Evolutionary conservation across 306 rosid species (phyloP).

Genomic region (Astragalus membranaceus): DNA sequence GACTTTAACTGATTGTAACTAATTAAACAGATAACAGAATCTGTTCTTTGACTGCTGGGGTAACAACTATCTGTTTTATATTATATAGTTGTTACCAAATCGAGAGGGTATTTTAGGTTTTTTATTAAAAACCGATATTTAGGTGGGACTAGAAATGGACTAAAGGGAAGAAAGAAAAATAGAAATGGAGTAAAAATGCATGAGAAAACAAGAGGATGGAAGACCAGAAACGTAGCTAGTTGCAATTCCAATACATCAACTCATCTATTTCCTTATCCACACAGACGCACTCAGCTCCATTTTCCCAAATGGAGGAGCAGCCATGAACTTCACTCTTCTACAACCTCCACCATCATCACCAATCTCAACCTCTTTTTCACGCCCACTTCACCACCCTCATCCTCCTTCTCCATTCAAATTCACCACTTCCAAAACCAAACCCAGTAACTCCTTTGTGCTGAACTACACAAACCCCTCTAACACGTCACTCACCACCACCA

Average conservation of each 20-base stretch:
- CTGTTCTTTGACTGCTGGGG: too few relatives aligned
- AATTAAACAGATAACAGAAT: too few relatives aligned
- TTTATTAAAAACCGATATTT: too few relatives aligned
- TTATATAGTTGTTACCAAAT: too few relatives aligned
- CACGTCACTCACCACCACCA: conserved; percentile 12
- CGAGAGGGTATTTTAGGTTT: too few relatives aligned
- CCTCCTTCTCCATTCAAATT: conserved; percentile 21
- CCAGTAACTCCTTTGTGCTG: conserved; percentile 20
- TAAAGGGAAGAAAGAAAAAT: not conserved
- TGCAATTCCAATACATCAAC: conserved; percentile 29
- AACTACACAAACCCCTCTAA: conserved; percentile 33
- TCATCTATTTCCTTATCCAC: conserved; percentile 14
- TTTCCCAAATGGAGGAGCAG: conserved; percentile 43
- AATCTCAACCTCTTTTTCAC: conserved; percentile 9
- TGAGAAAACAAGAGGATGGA: conserved; percentile 37
- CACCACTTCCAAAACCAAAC: conserved; percentile 21
- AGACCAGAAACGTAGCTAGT: conserved; percentile 37
- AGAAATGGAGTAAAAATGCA: not conserved
- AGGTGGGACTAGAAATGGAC: too few relatives aligned
- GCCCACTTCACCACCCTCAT: conserved; percentile 22
- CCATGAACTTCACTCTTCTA: conserved; percentile 45
- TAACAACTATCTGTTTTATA: too few relatives aligned
- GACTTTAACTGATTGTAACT: too few relatives aligned
- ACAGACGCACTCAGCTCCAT: not conserved
- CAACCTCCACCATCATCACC: conserved; percentile 2